Conservation (phyloP, 1,139 yeast genomes). For the Zygoascus hellenicus region DNA sequence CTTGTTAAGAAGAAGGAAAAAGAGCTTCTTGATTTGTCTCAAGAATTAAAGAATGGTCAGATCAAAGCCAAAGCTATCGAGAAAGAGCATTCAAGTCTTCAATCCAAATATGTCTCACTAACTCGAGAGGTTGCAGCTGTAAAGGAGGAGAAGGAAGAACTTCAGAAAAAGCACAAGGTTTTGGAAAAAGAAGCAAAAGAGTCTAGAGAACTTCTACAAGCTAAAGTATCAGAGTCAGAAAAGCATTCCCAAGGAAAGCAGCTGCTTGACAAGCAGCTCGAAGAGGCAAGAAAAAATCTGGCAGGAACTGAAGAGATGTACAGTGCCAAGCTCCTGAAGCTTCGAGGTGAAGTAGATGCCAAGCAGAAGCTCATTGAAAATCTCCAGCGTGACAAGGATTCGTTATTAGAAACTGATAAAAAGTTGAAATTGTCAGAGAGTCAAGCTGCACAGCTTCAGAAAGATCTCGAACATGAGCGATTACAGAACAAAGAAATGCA, state of each 20-base stretch:
- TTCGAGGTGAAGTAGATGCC: constrained; percentile 25
- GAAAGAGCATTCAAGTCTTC: constrained; percentile 19
- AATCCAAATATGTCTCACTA: constrained; percentile 18
- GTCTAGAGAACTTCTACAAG: constrained; percentile 27
- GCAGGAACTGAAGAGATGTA: constrained; percentile 26
- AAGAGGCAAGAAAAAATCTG: constrained; percentile 22
- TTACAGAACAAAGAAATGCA: constrained; percentile 20
- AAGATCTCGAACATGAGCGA: constrained; percentile 24
- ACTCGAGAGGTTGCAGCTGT: constrained; percentile 18
- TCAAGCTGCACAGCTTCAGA: constrained; percentile 21
- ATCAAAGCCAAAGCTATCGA: constrained; percentile 19
- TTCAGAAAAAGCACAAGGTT: constrained; percentile 25
- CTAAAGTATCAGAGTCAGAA: constrained; percentile 25
- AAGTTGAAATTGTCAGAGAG: constrained; percentile 18
- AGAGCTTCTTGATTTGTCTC: constrained; percentile 31
- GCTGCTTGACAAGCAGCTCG: constrained; percentile 23
- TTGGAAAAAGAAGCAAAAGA: constrained; percentile 28
- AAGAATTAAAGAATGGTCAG: constrained; percentile 26
- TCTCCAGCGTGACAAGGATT: constrained; percentile 21
- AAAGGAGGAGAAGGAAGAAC: constrained; percentile 25
- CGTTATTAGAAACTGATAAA: constrained; percentile 15
- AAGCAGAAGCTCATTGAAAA: constrained; percentile 23
- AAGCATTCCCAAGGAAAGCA: constrained; percentile 24
- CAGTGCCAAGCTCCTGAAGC: constrained; percentile 21
- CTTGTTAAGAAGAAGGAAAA: constrained; percentile 29